Base-by-base conservation (phyloP, 192 early-diverging fungal genomes). In the Diversispora epigaea region DNA sequence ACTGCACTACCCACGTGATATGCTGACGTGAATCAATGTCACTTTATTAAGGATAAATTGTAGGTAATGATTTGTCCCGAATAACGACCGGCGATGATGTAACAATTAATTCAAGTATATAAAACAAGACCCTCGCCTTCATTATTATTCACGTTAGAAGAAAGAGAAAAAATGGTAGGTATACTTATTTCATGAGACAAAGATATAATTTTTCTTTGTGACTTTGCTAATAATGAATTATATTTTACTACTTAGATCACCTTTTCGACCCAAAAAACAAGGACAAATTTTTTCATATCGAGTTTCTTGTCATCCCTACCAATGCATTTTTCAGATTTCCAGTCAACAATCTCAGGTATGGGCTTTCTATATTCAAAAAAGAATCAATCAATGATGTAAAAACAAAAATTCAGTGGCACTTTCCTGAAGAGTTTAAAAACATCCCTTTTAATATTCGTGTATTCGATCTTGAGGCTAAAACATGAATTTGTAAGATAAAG, bases 341-440 rank as follows among this genome's bases (percentile, higher is more conserved):
- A 67, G 32, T 15, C 44, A 67, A 12, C 44, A 2, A 67, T 45
- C 65, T 67, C 43, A 67, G 2, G 65, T 67, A 45, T 67, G 45
- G 8, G 4, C 65, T 67, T 67, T 3, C 45, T 41, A 67, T 46
- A 67, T 67, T 67, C 65, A 19, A 67, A 62, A 67, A 67, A 67
- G 65, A 67, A 67, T 67, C 44, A 3, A 67, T 67, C 65, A 44
- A 67, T 67, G 19, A 67, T 67, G 65, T 67, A 67, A 67, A 67
- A 67, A 15, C 65, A 12, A 45, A 46, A 67, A 67, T 67, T 67
- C 22, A 25, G 41, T 43, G 7, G 64, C 4, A 44, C 25, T 66
- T 66, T 66, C 58, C 64, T 3, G 64, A 66, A 66, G 64, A 66
- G 7, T 66, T 66, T 66, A 65, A 65, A 65, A 43, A 65, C 39